Percentiles rank a stretch among this genome's conserved stretches.
These are phyloP conservation scores for Asterophora lycoperdoides DNA, from an alignment of 768 basidiomycete species.

Conservation along the genomic window DNA sequence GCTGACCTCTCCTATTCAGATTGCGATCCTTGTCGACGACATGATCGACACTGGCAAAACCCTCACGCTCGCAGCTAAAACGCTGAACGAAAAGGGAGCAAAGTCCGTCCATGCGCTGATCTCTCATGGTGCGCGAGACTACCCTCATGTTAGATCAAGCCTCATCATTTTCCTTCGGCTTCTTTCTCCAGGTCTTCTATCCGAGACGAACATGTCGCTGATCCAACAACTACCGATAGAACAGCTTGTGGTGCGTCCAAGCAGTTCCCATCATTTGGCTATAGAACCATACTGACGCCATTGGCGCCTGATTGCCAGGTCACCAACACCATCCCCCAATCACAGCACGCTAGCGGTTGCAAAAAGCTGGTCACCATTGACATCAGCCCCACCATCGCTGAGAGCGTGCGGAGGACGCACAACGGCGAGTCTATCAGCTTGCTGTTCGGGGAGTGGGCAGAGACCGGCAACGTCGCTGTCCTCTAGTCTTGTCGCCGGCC, in stretches of 20 bases:
- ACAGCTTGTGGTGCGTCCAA: slow-evolving; percentile 69
- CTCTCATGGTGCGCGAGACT: slow-evolving; percentile 68
- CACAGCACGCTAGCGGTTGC: slow-evolving; percentile 53
- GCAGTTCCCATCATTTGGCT: not conserved
- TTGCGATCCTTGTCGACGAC: slow-evolving; percentile 95
- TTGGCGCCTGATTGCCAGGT: slow-evolving; percentile 44
- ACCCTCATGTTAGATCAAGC: slow-evolving; percentile 11
- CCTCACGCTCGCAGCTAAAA: slow-evolving; percentile 76
- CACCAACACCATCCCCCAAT: slow-evolving; percentile 93
- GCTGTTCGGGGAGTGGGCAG: slow-evolving; percentile 81
- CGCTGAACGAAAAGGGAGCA: slow-evolving; percentile 88
- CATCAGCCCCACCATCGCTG: slow-evolving; percentile 87
- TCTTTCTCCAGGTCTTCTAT: slow-evolving; percentile 61
- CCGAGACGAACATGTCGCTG: slow-evolving; percentile 65
- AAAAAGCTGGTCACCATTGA: slow-evolving; percentile 87
- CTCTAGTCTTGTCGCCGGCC: slow-evolving; percentile 17
- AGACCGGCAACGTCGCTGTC: slow-evolving; percentile 39
- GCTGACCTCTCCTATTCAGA: slow-evolving; percentile 35
- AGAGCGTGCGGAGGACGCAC: slow-evolving; percentile 92
- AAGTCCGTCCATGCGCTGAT: slow-evolving; percentile 82
- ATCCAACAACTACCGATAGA: slow-evolving; percentile 74
- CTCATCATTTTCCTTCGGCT: slow-evolving; percentile 1
- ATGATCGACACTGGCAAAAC: slow-evolving; percentile 97
- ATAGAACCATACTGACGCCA: slow-evolving; percentile 6
- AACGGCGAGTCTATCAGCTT: slow-evolving; percentile 92